Conservation (phyloP, 2,329 filamentous ascomycete species). For the Coniochaeta ligniaria region DNA sequence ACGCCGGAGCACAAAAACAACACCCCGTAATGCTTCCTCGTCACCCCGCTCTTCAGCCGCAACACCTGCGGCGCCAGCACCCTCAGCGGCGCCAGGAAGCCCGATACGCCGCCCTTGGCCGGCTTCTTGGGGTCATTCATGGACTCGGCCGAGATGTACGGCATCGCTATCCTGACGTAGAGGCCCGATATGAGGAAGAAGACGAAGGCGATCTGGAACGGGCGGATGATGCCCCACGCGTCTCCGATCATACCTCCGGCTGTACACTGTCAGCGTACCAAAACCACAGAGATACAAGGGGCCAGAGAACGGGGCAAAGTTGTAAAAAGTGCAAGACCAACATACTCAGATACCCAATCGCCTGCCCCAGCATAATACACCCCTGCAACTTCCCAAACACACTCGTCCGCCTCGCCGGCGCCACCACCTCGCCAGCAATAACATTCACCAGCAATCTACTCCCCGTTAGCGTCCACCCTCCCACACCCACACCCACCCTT, state of each 20-base stretch:
- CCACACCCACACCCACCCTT: background rate
- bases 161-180: conserved; percentile 34
- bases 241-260: conserved; percentile 60
- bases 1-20: conserved; percentile 58
- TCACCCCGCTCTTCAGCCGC: conserved; percentile 38
- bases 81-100: conserved; percentile 56
- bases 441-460: conserved; percentile 57
- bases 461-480: background rate
- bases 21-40: conserved; percentile 52
- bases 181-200: conserved; percentile 41
- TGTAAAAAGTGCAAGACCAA: background rate
- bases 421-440: conserved; percentile 58
- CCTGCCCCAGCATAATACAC: conserved; percentile 58
- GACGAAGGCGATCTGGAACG: conserved; percentile 56
- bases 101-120: conserved; percentile 30
- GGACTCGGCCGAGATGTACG: conserved; percentile 41
- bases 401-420: conserved; percentile 51
- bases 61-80: conserved; percentile 54
- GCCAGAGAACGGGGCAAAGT: no score
- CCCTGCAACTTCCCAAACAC: conserved; percentile 61
- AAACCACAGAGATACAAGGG: background rate
- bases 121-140: conserved; percentile 23
- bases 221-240: conserved; percentile 52
- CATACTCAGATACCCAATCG: conserved; percentile 53
- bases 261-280: conserved; percentile 12